Percentiles rank a stretch among this genome's conserved stretches.
Evolutionary conservation across 176 grass and related monocot species (phyloP).

Genomic region (Guadua angustifolia): DNA sequence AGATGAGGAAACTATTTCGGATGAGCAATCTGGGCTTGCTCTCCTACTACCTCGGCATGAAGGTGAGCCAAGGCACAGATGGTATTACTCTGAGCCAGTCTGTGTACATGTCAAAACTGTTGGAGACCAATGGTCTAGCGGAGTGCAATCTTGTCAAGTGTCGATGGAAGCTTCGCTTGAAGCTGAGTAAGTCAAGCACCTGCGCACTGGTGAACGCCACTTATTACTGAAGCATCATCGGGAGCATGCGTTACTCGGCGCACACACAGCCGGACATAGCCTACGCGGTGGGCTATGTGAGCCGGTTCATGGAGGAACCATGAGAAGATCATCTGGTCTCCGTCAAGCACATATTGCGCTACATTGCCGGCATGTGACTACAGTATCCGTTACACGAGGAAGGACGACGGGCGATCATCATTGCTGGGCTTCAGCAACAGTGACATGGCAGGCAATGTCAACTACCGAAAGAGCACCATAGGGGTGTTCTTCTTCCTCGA

Average conservation of each 20-base stretch:
- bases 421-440: background rate
- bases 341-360: rapidly evolving
- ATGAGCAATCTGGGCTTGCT: too few relatives aligned
- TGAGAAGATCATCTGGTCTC: background rate
- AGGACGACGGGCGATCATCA: too few relatives aligned
- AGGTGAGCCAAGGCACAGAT: too few relatives aligned
- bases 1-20: too few relatives aligned
- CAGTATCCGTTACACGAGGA: rapidly evolving
- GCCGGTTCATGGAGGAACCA: background rate
- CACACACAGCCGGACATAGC: background rate
- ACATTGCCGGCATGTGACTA: background rate
- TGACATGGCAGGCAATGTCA: background rate
- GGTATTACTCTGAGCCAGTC: too few relatives aligned
- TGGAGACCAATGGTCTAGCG: too few relatives aligned
- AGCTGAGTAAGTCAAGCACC: background rate
- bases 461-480: too few relatives aligned
- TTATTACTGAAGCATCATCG: background rate
- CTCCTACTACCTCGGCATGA: too few relatives aligned
- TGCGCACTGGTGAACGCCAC: background rate
- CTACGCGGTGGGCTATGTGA: background rate
- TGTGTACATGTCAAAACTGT: rapidly evolving
- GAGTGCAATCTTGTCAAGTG: too few relatives aligned
- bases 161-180: too few relatives aligned
- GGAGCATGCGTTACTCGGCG: background rate
- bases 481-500: too few relatives aligned